Evolutionary conservation across 345 rosid genomes (phyloP).

Genomic region (Bretschneidera sinensis): DNA sequence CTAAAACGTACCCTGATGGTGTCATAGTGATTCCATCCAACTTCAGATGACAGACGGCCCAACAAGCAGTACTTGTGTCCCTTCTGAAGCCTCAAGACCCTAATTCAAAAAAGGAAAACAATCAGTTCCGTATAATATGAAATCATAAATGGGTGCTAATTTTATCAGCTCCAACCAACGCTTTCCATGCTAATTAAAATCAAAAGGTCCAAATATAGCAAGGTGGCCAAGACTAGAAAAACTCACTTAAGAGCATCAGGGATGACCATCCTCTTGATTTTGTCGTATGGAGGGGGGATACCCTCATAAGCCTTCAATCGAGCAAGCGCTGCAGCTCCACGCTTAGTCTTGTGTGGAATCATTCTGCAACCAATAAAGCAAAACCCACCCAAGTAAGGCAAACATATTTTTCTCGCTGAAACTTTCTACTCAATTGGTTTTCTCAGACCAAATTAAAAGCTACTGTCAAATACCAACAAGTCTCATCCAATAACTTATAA

Average conservation of each 20-base stretch:
- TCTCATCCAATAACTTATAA: too few species aligned
- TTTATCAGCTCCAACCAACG: too few species aligned
- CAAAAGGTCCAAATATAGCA: neutral
- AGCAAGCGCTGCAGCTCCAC: conserved; percentile 77
- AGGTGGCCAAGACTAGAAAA: neutral
- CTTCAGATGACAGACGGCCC: conserved; percentile 71
- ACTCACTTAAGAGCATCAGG: conserved; percentile 87
- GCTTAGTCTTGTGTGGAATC: conserved; percentile 90
- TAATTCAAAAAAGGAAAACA: conserved; percentile 4
- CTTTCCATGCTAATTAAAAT: neutral
- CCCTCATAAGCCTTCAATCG: conserved; percentile 81
- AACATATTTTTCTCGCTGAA: neutral
- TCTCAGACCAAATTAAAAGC: too few species aligned
- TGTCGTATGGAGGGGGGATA: conserved; percentile 78
- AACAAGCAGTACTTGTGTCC: conserved; percentile 82
- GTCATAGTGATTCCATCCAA: conserved; percentile 88
- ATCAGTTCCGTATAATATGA: too few species aligned
- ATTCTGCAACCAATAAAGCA: conserved; percentile 33
- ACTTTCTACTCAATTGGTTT: too few species aligned
- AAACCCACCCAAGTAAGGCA: neutral
- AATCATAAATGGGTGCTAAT: too few species aligned
- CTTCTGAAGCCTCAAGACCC: conserved; percentile 90
- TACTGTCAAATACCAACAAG: too few species aligned
- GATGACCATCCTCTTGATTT: conserved; percentile 78
- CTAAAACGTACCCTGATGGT: conserved; percentile 57